Evolutionary conservation across 208 protist genomes (phyloP).

Genomic region (Porcisia deanei): DNA sequence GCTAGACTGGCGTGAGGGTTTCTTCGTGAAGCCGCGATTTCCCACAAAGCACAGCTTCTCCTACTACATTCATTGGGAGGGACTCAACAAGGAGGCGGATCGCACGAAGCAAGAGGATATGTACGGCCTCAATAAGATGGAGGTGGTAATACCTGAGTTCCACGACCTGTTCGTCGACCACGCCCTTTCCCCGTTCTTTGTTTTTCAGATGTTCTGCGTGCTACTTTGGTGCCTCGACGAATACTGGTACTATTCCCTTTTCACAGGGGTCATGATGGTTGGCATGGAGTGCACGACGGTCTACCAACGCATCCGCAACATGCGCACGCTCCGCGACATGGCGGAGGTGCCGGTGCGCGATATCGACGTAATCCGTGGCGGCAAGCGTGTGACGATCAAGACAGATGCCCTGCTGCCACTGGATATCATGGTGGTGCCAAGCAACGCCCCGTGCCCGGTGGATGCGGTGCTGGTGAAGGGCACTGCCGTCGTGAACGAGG

Average conservation of each 20-base stretch:
- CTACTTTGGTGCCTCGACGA: conserved; percentile 97
- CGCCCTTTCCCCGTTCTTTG: conserved; percentile 97
- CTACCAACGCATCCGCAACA: conserved; percentile 93
- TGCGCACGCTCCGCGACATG: conserved; percentile 94
- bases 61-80: conserved; percentile 76
- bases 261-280: conserved; percentile 98
- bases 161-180: conserved; percentile 96
- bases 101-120: conserved; percentile 59
- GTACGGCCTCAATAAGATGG: conserved; percentile 90
- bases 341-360: conserved; percentile 83
- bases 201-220: conserved; percentile 99
- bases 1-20: conserved; percentile 50
- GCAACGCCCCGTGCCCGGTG: conserved; percentile 86
- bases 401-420: conserved; percentile 92
- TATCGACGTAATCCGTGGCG: conserved; percentile 74
- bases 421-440: conserved; percentile 93
- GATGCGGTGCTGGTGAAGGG: conserved; percentile 96
- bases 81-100: conserved; percentile 53
- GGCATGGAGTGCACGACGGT: conserved; percentile 97
- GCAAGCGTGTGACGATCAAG: conserved; percentile 50
- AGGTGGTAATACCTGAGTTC: conserved; percentile 96
- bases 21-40: conserved; percentile 88
- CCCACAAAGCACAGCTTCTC: conserved; percentile 76
- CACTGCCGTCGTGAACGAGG: conserved; percentile 98
- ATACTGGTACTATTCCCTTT: conserved; percentile 98